phyloP scores from a whole-genome alignment of 441 rosid species.

The Adansonia madagascariensis region DNA sequence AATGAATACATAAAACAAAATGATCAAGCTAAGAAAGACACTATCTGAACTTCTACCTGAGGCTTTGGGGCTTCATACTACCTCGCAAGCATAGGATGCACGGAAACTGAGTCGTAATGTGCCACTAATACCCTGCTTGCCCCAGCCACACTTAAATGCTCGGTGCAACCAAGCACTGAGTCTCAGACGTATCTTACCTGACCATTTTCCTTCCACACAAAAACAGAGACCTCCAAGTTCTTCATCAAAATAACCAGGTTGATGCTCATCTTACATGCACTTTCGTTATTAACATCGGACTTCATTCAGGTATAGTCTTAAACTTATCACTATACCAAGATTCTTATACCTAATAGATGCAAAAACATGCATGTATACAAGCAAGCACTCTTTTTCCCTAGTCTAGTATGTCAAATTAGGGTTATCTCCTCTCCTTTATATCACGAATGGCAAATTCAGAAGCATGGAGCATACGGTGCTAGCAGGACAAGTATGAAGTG shows the following conservation, averaged over 20 bases:
- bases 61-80: constrained; percentile 48
- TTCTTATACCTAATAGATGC: background rate
- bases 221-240: constrained; percentile 55
- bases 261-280: constrained; percentile 46
- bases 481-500: constrained; percentile 29
- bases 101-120: constrained; percentile 48
- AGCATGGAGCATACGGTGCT: constrained; percentile 64
- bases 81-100: constrained; percentile 47
- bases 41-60: constrained; percentile 50
- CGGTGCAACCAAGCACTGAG: constrained; percentile 55
- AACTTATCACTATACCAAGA: constrained; percentile 11
- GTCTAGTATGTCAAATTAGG: constrained; percentile 17
- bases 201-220: constrained; percentile 57
- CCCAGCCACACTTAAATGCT: constrained; percentile 55
- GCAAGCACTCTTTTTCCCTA: background rate
- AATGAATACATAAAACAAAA: constrained; percentile 42
- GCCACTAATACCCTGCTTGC: constrained; percentile 62
- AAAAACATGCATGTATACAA: background rate
- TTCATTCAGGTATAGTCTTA: constrained; percentile 54
- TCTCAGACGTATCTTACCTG: constrained; percentile 47
- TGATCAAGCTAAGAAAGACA: constrained; percentile 36
- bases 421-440: background rate
- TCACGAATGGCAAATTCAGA: constrained; percentile 53
- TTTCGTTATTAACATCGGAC: constrained; percentile 56
- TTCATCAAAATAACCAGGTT: constrained; percentile 47